Percentiles rank a stretch among this genome's conserved stretches.
Evolutionary conservation across 163 green algal species (phyloP).

Genomic region (Scenedesmus sp.): DNA sequence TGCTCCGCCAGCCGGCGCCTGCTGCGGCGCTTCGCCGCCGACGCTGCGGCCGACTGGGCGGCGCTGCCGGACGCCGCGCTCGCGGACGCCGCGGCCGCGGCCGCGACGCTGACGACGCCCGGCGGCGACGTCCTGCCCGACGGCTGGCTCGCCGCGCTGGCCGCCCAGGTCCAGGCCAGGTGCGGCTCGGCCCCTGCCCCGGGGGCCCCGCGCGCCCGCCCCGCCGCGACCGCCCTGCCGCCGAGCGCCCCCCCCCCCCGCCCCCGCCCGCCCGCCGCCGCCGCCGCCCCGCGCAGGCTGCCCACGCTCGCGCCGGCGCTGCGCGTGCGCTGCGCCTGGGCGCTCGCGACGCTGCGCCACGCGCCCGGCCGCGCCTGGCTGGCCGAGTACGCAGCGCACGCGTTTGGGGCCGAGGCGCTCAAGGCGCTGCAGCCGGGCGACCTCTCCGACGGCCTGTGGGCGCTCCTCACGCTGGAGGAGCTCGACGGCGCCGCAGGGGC

Average conservation of each 20-base stretch:
- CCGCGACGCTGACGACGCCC: slow-evolving; percentile 22
- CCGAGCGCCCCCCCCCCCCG: no score
- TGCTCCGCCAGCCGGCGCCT: slow-evolving; percentile 19
- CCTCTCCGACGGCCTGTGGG: slow-evolving; percentile 26
- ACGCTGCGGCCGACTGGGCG: slow-evolving; percentile 13
- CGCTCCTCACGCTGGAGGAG: slow-evolving; percentile 15
- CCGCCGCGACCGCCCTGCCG: no score
- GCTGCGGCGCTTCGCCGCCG: slow-evolving; percentile 31
- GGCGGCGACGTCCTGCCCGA: not conserved
- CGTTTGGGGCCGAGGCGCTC: not conserved
- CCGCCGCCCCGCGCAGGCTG: not conserved
- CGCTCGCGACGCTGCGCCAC: slow-evolving; percentile 20
- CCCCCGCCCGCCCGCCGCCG: no score
- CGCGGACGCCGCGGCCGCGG: slow-evolving; percentile 21
- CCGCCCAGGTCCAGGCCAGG: slow-evolving; percentile 6
- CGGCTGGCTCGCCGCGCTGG: slow-evolving; percentile 17
- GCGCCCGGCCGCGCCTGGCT: slow-evolving; percentile 13
- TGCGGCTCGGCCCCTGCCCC: not conserved
- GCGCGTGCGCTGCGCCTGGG: slow-evolving; percentile 25
- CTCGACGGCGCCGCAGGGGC: slow-evolving; percentile 2
- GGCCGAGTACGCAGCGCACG: not conserved
- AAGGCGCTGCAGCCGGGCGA: slow-evolving; percentile 20
- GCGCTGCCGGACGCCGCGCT: slow-evolving; percentile 26
- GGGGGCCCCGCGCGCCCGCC: no score
- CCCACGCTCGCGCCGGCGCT: not conserved